Evolutionary conservation across 371 early-diverging fungal species (phyloP), one percentile per base, ranked within the genome.

Genomic region (Mortierella sp.): DNA sequence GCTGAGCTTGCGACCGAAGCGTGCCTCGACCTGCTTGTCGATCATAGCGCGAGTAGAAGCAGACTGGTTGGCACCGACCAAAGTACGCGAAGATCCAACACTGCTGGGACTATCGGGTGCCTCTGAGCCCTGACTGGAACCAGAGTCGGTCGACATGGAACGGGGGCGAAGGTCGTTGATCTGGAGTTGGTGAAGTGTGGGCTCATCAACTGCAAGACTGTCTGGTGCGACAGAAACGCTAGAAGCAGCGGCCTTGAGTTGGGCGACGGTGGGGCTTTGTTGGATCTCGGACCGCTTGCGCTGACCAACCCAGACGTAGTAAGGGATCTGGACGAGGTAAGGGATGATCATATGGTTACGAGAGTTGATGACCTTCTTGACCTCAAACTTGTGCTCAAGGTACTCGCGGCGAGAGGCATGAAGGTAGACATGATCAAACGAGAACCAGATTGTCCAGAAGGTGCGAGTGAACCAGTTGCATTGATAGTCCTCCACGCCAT

Each of bases 401-500:
- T 97, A 97, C 77, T 95, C 95, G 72, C 97, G 95, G 70, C 96
- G 95, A 28, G 93, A 92, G 58, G 95, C 95, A 48, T 90, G 91
- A 6, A 97, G 89, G 78, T 95, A 91, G 70, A 97, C 94, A 87
- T 96, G 96, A 84, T 97, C 97, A 42, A 94, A 88, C 26, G 93
- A 93, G 80, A 95, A 95, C 95, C 95, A 95, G 55, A 91, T 90
- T 55, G 93, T 92, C 96, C 96, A 96, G 88, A 96, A 96, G 89
- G 93, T 93, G 72, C 96, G 92, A 13, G 93, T 93, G 82, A 96
- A 90, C 96, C 96, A 97, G 74, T 87, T 92, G 80, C 94, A 94
- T 52, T 92, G 92, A 70, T 93, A 91, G 34, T 89, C 89, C 52
- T 90, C 87, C 38, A 89, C 88, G 26, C 93, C 92, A 1, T 91